phyloP scores from a whole-genome alignment of 2,329 filamentous ascomycete genomes.

The Xylaria hypoxylon region DNA sequence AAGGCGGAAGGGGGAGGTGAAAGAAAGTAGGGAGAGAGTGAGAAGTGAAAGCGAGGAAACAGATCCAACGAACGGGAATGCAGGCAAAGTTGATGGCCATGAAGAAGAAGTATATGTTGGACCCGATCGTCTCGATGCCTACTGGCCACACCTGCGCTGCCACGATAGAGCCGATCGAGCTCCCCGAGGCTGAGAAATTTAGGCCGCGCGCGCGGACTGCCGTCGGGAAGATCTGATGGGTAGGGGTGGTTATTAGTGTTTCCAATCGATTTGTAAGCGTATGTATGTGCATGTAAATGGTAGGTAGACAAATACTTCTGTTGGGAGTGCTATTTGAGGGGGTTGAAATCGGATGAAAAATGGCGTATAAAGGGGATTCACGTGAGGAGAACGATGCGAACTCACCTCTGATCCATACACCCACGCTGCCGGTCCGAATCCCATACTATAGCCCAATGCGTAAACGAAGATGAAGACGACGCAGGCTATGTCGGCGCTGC shows the following conservation, averaged over 20 bases:
- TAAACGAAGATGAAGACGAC: constrained; percentile 69
- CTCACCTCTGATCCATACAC: constrained; percentile 68
- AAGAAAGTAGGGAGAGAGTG: not conserved
- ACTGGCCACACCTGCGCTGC: constrained; percentile 68
- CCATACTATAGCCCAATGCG: constrained; percentile 67
- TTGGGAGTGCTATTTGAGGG: not conserved
- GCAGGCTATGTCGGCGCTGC: constrained; percentile 61
- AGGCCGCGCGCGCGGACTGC: constrained; percentile 67
- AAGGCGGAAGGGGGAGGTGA: not conserved
- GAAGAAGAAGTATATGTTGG: constrained; percentile 68
- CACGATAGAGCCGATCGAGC: constrained; percentile 66
- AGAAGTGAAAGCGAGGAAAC: not conserved
- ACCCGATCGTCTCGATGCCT: constrained; percentile 62
- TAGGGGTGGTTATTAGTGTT: not conserved
- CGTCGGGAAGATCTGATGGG: constrained; percentile 65
- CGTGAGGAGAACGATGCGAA: no score
- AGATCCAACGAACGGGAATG: constrained; percentile 53
- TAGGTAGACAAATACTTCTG: no score
- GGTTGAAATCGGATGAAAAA: no score
- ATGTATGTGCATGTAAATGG: no score
- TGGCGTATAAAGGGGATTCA: not conserved
- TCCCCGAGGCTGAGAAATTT: constrained; percentile 65
- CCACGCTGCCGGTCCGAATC: constrained; percentile 68
- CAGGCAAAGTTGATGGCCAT: constrained; percentile 63
- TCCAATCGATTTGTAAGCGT: no score